Evolutionary conservation across 192 early-diverging fungal species (phyloP).

Genomic region (Coemansia sp.): DNA sequence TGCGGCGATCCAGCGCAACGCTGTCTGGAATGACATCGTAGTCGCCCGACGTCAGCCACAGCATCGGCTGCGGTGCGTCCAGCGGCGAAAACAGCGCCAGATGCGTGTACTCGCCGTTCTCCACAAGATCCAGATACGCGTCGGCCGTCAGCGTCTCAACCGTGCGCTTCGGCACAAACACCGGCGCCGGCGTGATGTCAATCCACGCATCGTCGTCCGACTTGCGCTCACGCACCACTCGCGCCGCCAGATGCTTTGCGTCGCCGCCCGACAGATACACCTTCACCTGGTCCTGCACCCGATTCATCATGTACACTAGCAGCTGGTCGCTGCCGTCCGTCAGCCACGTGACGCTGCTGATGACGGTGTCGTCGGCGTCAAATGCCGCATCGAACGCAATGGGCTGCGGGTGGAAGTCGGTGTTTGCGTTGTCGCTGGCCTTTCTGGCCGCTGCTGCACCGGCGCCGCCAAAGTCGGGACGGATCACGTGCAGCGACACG

Average conservation of each 20-base stretch:
- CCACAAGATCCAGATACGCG: slow-evolving; percentile 66
- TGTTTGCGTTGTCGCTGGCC: slow-evolving; percentile 46
- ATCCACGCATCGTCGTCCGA: slow-evolving; percentile 77
- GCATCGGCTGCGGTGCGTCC: slow-evolving; percentile 49
- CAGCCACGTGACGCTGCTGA: slow-evolving; percentile 85
- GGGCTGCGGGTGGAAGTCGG: slow-evolving; percentile 43
- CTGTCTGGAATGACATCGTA: slow-evolving; percentile 65
- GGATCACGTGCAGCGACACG: slow-evolving; percentile 72
- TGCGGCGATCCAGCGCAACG: slow-evolving; percentile 41
- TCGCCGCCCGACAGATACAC: slow-evolving; percentile 63
- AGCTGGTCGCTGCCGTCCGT: slow-evolving; percentile 61
- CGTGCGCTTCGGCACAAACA: slow-evolving; percentile 33
- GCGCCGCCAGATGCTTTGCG: slow-evolving; percentile 38
- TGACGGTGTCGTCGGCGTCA: slow-evolving; percentile 67
- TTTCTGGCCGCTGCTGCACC: slow-evolving; percentile 14
- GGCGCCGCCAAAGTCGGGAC: slow-evolving; percentile 37
- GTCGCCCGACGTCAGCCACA: slow-evolving; percentile 67
- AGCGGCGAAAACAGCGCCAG: slow-evolving; percentile 65
- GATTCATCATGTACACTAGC: slow-evolving; percentile 80
- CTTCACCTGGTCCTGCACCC: slow-evolving; percentile 83
- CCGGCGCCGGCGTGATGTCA: slow-evolving; percentile 56
- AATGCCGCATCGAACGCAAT: slow-evolving; percentile 48
- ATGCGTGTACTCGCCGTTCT: slow-evolving; percentile 68
- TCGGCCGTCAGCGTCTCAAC: slow-evolving; percentile 40
- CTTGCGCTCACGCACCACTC: slow-evolving; percentile 62